Conservation (phyloP, 179 eudicot species). For the Actinidia polygama region DNA sequence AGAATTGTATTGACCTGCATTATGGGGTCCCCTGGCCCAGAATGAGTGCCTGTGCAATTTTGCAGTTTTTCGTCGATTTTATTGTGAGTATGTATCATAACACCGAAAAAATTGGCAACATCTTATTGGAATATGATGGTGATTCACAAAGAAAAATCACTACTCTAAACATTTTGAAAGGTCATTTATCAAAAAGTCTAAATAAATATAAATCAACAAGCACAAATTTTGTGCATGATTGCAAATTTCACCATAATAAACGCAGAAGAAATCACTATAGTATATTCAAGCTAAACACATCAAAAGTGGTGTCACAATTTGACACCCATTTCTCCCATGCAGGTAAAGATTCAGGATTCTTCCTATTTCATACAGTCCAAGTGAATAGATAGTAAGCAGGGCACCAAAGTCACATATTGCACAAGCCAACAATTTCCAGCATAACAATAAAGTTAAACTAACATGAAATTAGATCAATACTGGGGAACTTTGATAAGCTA, state of each 20-base stretch:
- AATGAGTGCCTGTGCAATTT: conserved; percentile 62
- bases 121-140: not conserved
- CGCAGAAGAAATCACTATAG: not conserved
- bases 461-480: not conserved
- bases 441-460: not conserved
- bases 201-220: not conserved
- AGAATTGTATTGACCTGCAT: conserved; percentile 70
- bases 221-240: not conserved
- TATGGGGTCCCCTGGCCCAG: conserved; percentile 75
- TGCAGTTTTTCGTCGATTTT: conserved; percentile 64
- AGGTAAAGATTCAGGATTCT: not conserved
- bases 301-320: not conserved
- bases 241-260: conserved; percentile 3
- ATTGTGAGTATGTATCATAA: conserved; percentile 66
- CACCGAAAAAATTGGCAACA: conserved; percentile 43
- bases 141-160: not conserved
- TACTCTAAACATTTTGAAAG: conserved; percentile 15
- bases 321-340: not conserved
- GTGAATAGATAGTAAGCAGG: not conserved
- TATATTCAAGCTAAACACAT: not conserved
- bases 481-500: no score
- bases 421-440: not conserved
- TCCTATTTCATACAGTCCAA: not conserved
- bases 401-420: conserved; percentile 11
- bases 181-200: not conserved